Evolutionary conservation across 768 basidiomycete genomes (phyloP).

Genomic region (Tylopilus balloui): DNA sequence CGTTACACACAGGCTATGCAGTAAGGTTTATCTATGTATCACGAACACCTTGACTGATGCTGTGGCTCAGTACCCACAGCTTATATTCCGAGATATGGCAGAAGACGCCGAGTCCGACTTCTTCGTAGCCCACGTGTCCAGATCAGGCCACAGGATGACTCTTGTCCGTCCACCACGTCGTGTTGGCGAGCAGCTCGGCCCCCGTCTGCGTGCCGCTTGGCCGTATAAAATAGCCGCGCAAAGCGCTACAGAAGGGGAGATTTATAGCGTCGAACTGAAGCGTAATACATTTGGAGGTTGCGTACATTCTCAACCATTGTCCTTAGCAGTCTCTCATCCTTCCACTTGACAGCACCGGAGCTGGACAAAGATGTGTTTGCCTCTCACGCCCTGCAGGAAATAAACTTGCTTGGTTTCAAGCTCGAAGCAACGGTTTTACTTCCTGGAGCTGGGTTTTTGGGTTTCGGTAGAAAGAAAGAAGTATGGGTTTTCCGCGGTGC

Average conservation of each 20-base stretch:
- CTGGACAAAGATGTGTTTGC: slow-evolving; percentile 53
- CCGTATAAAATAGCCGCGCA: slow-evolving; percentile 40
- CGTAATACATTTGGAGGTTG: slow-evolving; percentile 36
- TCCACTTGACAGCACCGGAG: slow-evolving; percentile 32
- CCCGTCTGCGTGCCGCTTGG: slow-evolving; percentile 38
- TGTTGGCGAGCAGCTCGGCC: slow-evolving; percentile 36
- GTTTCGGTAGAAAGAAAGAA: slow-evolving; percentile 46
- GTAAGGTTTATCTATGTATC: slow-evolving; percentile 35
- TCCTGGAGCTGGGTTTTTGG: slow-evolving; percentile 36
- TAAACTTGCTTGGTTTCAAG: slow-evolving; percentile 52
- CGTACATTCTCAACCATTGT: not conserved
- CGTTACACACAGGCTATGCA: slow-evolving; percentile 51
- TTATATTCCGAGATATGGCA: slow-evolving; percentile 58
- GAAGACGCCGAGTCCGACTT: slow-evolving; percentile 50
- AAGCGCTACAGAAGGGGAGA: slow-evolving; percentile 45
- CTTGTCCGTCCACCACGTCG: slow-evolving; percentile 40
- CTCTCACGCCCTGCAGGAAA: slow-evolving; percentile 58
- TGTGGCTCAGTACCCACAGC: slow-evolving; percentile 48
- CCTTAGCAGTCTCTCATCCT: not conserved
- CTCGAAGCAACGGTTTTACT: slow-evolving; percentile 68
- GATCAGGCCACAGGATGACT: slow-evolving; percentile 51
- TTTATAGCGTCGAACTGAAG: slow-evolving; percentile 55
- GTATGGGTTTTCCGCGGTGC: slow-evolving; percentile 60
- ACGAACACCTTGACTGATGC: slow-evolving; percentile 7
- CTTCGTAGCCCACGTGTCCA: slow-evolving; percentile 63